Conservation (phyloP, 768 basidiomycete genomes). For the Rhodotorula graminis region DNA sequence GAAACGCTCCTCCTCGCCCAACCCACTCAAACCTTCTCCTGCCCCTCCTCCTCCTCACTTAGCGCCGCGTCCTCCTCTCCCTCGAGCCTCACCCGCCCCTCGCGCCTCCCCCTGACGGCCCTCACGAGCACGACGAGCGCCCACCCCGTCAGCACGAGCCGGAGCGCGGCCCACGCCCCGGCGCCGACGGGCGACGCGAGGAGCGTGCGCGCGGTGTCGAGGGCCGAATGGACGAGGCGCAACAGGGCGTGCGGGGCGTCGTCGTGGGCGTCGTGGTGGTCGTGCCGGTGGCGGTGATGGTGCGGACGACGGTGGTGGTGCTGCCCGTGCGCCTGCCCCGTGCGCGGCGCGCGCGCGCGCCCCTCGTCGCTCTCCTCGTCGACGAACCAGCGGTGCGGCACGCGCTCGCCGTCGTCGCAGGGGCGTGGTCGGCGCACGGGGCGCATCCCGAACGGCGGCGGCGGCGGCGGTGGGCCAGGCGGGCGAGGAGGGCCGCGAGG, state of each 20-base stretch:
- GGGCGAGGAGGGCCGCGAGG: not conserved
- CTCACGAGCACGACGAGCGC: not conserved
- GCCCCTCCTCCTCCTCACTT: not conserved
- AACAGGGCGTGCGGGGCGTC: not conserved
- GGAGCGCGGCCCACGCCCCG: not conserved
- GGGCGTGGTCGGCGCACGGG: not conserved
- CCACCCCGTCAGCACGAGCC: not conserved
- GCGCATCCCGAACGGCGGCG: not conserved
- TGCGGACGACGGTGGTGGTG: not conserved
- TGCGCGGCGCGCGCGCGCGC: too few species aligned
- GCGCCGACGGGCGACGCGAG: not conserved
- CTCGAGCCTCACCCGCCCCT: conserved; percentile 2
- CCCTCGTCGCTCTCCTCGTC: not conserved
- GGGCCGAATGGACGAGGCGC: not conserved
- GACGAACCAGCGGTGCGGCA: not conserved
- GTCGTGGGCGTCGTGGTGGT: not conserved
- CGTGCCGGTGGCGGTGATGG: not conserved
- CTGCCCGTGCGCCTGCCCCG: not conserved
- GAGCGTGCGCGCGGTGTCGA: not conserved
- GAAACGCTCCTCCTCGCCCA: too few species aligned
- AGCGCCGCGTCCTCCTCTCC: not conserved
- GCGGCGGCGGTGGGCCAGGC: not conserved
- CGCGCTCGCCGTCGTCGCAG: not conserved
- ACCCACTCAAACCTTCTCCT: not conserved
- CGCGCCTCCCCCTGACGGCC: not conserved